Conservation (phyloP, 2,329 filamentous ascomycete species). For the Xylariaceae sp. region DNA sequence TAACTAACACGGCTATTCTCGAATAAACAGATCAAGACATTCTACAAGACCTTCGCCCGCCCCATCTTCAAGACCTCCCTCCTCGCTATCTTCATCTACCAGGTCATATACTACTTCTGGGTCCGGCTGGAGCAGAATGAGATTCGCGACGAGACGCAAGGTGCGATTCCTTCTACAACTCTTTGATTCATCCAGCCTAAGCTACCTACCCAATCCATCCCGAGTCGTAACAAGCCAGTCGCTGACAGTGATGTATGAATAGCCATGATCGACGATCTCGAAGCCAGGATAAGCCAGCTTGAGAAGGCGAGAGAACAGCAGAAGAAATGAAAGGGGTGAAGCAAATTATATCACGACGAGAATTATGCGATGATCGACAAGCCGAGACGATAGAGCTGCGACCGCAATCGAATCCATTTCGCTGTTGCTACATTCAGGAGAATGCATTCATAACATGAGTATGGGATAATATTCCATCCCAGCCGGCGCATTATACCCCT, state of each 20-base stretch:
- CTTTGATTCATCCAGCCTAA: background rate
- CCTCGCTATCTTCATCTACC: constrained; percentile 71
- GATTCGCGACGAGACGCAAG: constrained; percentile 52
- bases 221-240: too few relatives aligned
- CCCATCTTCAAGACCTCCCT: constrained; percentile 70
- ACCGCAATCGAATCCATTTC: background rate
- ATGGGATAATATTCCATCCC: background rate
- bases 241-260: background rate
- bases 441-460: background rate
- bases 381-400: background rate
- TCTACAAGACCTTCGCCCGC: constrained; percentile 70
- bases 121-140: constrained; percentile 69
- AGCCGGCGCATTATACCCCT: background rate
- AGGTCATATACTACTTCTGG: constrained; percentile 71
- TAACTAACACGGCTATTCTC: constrained; percentile 3
- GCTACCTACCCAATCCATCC: background rate
- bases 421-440: background rate
- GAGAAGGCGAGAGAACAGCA: constrained; percentile 21
- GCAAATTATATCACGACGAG: background rate
- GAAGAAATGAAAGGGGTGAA: constrained; percentile 11
- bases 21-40: constrained; percentile 45
- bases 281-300: constrained; percentile 29
- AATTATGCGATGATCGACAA: background rate
- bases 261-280: constrained; percentile 30
- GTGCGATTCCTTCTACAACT: constrained; percentile 35